Evolutionary conservation across 805 yeast species (phyloP), one percentile per base, ranked within the genome.

Genomic region (Groenewaldozyma salmanticensis): DNA sequence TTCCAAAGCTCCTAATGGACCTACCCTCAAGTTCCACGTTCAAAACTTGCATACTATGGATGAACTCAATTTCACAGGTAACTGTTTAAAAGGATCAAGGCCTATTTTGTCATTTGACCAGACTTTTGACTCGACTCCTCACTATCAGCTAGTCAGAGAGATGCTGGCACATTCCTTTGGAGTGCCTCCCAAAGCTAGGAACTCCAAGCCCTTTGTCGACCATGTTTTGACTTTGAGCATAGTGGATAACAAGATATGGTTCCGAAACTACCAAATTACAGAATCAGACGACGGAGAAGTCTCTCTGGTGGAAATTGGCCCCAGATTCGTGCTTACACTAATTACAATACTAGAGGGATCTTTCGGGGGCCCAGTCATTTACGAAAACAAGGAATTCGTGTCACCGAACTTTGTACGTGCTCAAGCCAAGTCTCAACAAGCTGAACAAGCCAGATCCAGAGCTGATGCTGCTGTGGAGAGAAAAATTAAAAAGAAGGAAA

Each of bases 1-100:
- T 49, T 76, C 96, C 27, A 90, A 92, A 64, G 92, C 97, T 21
- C 98, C 98, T 33, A 90, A 92, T 60, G 98, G 98, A 1, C 98
- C 98, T 45, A 90, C 96, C 19, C 67, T 84, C 55, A 92, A 92
- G 64, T 90, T 92, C 62, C 92, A 81, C 59, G 74, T 92, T 45
- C 96, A 90, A 65, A 92, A 92, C 64, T 71, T 92, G 65, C 97
- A 92, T 63, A 92, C 97, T 27, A 76, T 87, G 70, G 95, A 88
- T 57, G 98, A 92, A 64, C 70, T 92, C 49, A 88, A 92, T 60
- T 92, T 92, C 67, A 87, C 95, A 9, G 98, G 98, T 39, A 92
- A 92, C 66, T 86, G 96, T 58, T 68, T 92, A 49, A 85, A 81
- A 61, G 98, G 98, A 4, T 86, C 96, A 13, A 77, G 98, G 61